phyloP scores from a whole-genome alignment of 768 basidiomycete species.

The Plicaturopsis crispa region DNA sequence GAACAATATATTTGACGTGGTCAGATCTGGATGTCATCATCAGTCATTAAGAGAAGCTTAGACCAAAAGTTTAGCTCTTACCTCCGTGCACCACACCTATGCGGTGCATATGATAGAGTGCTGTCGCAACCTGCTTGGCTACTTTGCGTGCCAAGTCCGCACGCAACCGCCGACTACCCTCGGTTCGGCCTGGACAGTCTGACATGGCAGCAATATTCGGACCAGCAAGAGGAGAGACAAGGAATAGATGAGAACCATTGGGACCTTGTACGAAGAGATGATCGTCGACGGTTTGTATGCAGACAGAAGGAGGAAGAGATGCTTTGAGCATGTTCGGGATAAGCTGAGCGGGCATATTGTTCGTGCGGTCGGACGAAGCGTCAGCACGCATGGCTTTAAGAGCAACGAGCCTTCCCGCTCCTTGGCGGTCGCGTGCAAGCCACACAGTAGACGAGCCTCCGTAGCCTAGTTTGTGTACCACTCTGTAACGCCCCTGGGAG shows the following conservation, averaged over 20 bases:
- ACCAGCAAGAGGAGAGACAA: conserved; percentile 40
- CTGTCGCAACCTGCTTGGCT: conserved; percentile 19
- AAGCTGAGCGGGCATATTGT: conserved; percentile 19
- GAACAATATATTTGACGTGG: conserved; percentile 31
- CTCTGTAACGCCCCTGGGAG: conserved; percentile 35
- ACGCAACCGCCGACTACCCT: conserved; percentile 23
- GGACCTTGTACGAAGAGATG: conserved; percentile 39
- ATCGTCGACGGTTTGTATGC: conserved; percentile 27
- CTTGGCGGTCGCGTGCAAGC: conserved; percentile 24
- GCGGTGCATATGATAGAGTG: conserved; percentile 23
- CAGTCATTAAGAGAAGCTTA: too few species aligned
- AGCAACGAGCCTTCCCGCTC: conserved; percentile 18
- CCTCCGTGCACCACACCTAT: conserved; percentile 29
- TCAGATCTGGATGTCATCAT: conserved; percentile 22
- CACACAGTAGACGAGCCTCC: conserved; percentile 33
- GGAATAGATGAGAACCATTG: conserved; percentile 43
- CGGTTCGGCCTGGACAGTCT: conserved; percentile 21
- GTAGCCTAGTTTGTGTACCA: conserved; percentile 42
- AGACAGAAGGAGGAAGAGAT: conserved; percentile 18
- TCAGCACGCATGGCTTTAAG: conserved; percentile 28
- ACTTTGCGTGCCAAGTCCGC: conserved; percentile 27
- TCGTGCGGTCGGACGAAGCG: conserved; percentile 15
- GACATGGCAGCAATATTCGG: conserved; percentile 26
- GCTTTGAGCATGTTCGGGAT: conserved; percentile 26
- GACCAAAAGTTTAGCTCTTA: conserved; percentile 8